Evolutionary conservation across 306 rosid genomes (phyloP), one percentile per base, ranked within the genome.

Genomic region (Sicyos baderoa): DNA sequence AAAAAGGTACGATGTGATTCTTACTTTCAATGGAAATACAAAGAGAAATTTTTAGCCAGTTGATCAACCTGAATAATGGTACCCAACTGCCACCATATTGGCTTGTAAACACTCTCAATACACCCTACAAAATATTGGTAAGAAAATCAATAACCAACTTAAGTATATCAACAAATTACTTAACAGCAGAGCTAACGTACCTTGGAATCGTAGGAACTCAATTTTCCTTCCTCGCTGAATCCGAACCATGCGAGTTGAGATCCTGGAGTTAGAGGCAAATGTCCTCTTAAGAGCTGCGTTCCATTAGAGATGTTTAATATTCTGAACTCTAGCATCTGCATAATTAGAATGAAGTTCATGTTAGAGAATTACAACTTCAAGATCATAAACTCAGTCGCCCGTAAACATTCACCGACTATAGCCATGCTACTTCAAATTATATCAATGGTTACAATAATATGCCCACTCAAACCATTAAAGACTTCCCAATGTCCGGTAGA

Each of bases 71-170:
- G 86, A 93, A 93, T 78, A 90, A 84, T 44, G 99, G 99, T 52
- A 86, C 74, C 97, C 99, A 90, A 80, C 86, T 88, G 72, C 99
- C 97, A 32, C 95, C 99, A 80, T 79, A 90, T 82, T 90, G 91
- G 58, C 78, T 82, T 22, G 90, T 81, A 80, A 84, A 90, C 75
- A 84, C 85, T 82, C 99, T 85, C 53, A 93, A 81, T 72, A 86
- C 84, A 9, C 99, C 96, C 97, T 92, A 75, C n/a, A 67, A 70
- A 54, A 62, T 70, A n/a, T 68, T 15, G 55, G 35, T 56, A 29
- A 22, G 71, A 59, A 40, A 9, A 35, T 21, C 59, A 73, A 58
- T 55, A 65, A n/a, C 74, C 42, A 51, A 63, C 48, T 55, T 67
- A 54, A 64, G 58, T 54, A 37, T 22, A 63, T 48, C 54, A 68